Percentiles rank a stretch among this genome's conserved stretches.
These are phyloP conservation scores for Metschnikowia corniflorae DNA, from an alignment of 805 yeast genomes.

Conservation along the genomic window DNA sequence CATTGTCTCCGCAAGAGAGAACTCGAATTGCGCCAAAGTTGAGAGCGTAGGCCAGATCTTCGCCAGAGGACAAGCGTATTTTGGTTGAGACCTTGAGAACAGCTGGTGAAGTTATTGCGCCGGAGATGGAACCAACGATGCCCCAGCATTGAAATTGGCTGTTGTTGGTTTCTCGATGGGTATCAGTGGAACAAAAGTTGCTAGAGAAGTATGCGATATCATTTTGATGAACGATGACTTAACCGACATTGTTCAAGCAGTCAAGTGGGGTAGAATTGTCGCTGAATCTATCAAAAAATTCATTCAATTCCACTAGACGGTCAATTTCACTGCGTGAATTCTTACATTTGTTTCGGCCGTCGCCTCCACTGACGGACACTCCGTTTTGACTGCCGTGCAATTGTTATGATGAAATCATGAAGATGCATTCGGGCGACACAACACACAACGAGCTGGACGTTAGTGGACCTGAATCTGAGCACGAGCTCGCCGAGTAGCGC, in stretches of 20 bases:
- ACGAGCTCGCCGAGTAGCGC: too few species aligned
- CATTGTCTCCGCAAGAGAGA: conserved; percentile 56
- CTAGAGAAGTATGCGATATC: conserved; percentile 94
- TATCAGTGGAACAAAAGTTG: conserved; percentile 96
- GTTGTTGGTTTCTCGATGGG: conserved; percentile 99
- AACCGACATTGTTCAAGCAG: conserved; percentile 90
- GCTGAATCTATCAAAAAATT: conserved; percentile 92
- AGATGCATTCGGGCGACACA: conserved; percentile 71
- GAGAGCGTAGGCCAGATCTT: conserved; percentile 86
- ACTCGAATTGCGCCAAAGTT: conserved; percentile 62
- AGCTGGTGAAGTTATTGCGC: conserved; percentile 96
- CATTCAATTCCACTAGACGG: conserved; percentile 94
- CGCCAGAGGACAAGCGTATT: conserved; percentile 91
- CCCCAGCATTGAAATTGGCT: conserved; percentile 93
- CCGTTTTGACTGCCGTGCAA: conserved; percentile 96
- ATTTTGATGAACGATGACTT: conserved; percentile 93
- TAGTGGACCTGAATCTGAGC: too few species aligned
- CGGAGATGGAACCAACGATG: conserved; percentile 99
- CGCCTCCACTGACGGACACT: conserved; percentile 68
- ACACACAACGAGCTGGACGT: conserved; percentile 42
- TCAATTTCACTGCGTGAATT: conserved; percentile 92
- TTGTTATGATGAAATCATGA: conserved; percentile 89
- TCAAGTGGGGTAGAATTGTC: conserved; percentile 98
- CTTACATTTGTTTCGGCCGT: conserved; percentile 93
- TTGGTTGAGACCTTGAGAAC: conserved; percentile 76